Evolutionary conservation across 2,329 filamentous ascomycete species (phyloP).

Genomic region (Xylaria hypoxylon): DNA sequence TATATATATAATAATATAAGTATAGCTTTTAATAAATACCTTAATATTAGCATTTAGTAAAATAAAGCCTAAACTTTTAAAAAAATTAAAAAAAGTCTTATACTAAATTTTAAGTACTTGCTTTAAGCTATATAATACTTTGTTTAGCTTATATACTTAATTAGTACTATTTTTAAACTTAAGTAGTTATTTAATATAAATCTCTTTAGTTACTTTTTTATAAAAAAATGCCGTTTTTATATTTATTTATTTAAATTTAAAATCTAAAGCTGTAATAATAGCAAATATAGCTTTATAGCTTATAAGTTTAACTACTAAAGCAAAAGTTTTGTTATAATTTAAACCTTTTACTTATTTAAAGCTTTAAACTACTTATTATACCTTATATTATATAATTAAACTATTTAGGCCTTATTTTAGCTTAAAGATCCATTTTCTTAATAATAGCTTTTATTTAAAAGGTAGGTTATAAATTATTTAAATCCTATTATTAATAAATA

Average conservation of each 20-base stretch:
- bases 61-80: not conserved
- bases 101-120: not conserved
- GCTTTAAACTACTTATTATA: constrained; percentile 5
- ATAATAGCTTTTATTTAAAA: not conserved
- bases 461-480: not conserved
- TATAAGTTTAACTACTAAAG: constrained; percentile 11
- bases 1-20: constrained; percentile 1
- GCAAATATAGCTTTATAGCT: constrained; percentile 18
- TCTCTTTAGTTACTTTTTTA: not conserved
- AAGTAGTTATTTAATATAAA: not conserved
- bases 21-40: not conserved
- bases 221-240: constrained; percentile 16
- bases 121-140: not conserved
- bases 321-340: constrained; percentile 19
- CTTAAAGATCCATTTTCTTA: not conserved
- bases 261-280: constrained; percentile 9
- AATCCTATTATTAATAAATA: not conserved
- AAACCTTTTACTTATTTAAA: constrained; percentile 11
- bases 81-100: not conserved
- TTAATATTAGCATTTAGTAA: not conserved
- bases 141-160: not conserved
- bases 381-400: constrained; percentile 5
- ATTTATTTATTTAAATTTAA: constrained; percentile 19
- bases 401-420: not conserved
- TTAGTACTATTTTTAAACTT: not conserved